Percentiles rank a stretch among this genome's conserved stretches.
Conservation (phyloP, 2,329 filamentous ascomycete species). For the Coniosporium uncinatum region DNA sequence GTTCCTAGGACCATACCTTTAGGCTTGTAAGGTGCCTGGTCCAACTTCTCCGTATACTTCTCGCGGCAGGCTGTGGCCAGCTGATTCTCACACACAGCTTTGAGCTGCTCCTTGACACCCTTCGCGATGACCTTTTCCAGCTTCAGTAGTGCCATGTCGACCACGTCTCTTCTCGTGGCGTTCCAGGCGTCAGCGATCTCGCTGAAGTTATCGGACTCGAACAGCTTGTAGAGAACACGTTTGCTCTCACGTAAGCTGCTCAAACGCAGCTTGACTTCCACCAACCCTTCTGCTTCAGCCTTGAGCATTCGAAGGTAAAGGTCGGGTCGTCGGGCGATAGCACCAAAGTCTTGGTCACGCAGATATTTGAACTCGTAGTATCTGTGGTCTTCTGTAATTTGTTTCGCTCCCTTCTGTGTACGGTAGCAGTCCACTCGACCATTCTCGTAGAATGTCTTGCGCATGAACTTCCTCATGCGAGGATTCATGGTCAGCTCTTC, state of each 20-base stretch:
- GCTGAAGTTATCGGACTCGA: conserved; percentile 93
- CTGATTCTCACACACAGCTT: conserved; percentile 90
- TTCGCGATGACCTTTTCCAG: conserved; percentile 81
- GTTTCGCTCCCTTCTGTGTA: conserved; percentile 89
- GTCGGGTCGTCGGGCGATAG: conserved; percentile 79
- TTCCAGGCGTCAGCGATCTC: conserved; percentile 97
- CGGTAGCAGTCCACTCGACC: conserved; percentile 83
- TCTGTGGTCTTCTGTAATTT: conserved; percentile 91
- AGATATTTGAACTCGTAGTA: conserved; percentile 99
- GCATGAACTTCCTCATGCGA: conserved; percentile 82
- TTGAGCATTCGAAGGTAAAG: conserved; percentile 96
- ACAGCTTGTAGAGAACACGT: conserved; percentile 71
- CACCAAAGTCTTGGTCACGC: conserved; percentile 77
- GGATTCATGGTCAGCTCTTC: conserved; percentile 89
- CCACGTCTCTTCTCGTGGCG: conserved; percentile 74
- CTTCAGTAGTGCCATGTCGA: conserved; percentile 77
- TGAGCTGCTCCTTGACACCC: conserved; percentile 90
- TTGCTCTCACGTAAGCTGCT: conserved; percentile 73
- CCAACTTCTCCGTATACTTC: conserved; percentile 82
- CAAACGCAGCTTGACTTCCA: conserved; percentile 79
- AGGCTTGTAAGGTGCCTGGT: conserved; percentile 94
- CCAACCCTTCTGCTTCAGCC: conserved; percentile 88
- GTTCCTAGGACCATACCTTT: conserved; percentile 90
- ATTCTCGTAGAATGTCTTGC: conserved; percentile 76
- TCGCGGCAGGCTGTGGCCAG: conserved; percentile 86